Evolutionary conservation across 495 filamentous ascomycete genomes (phyloP).

Genomic region (Arthonia radiata): DNA sequence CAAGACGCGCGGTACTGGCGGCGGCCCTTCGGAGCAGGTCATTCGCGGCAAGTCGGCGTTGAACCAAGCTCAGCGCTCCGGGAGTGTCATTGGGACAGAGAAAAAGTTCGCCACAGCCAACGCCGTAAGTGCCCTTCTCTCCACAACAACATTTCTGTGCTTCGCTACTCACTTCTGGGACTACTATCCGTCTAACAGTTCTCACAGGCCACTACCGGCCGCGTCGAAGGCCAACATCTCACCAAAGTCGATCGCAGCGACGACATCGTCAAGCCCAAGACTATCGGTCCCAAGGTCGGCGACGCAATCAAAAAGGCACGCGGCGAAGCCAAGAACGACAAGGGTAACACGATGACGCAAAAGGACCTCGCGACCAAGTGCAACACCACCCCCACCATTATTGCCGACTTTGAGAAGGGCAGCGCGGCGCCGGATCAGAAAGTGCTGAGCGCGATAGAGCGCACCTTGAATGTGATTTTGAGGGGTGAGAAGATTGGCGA

Average conservation of each 20-base stretch:
- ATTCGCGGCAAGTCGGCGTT: constrained; percentile 58
- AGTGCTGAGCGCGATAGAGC: constrained; percentile 56
- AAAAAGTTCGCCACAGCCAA: constrained; percentile 74
- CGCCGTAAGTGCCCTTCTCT: constrained; percentile 33
- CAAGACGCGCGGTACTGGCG: constrained; percentile 39
- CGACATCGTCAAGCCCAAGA: constrained; percentile 92
- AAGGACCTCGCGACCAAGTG: constrained; percentile 88
- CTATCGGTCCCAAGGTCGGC: constrained; percentile 55
- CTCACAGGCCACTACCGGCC: constrained; percentile 31
- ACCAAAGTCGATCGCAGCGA: constrained; percentile 97
- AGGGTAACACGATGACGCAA: constrained; percentile 68
- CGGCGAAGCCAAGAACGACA: constrained; percentile 25
- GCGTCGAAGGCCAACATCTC: constrained; percentile 70
- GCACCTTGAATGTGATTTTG: constrained; percentile 64
- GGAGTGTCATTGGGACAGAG: constrained; percentile 57
- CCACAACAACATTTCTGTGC: constrained; percentile 1
- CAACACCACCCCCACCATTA: constrained; percentile 56
- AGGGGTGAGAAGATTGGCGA: constrained; percentile 51
- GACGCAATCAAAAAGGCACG: constrained; percentile 54
- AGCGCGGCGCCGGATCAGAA: constrained; percentile 65
- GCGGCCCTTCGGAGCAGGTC: constrained; percentile 50
- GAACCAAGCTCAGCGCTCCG: constrained; percentile 70
- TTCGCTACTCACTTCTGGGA: constrained; percentile 1
- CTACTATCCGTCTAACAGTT: no score
- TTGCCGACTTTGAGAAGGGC: constrained; percentile 72